These are phyloP conservation scores for Cairneyella variabilis DNA, from an alignment of 495 filamentous ascomycete species.

Conservation along the genomic window DNA sequence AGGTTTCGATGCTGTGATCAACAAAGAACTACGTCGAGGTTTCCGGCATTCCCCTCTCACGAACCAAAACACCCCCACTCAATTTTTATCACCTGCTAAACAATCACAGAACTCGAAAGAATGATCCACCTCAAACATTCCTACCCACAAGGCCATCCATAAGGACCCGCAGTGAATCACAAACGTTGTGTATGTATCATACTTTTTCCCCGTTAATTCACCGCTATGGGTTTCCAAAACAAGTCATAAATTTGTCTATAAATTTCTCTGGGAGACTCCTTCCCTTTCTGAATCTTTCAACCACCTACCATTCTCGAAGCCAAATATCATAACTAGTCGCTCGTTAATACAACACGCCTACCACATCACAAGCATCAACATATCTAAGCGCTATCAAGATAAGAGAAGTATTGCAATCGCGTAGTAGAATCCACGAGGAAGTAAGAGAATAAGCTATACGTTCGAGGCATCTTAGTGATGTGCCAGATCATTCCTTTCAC, in stretches of 20 bases:
- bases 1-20: not conserved
- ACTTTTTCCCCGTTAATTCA: not conserved
- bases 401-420: too few species aligned
- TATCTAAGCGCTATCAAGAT: too few species aligned
- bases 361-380: too few species aligned
- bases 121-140: not conserved
- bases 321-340: not conserved
- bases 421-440: too few species aligned
- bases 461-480: slow-evolving; percentile 18
- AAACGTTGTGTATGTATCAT: not conserved
- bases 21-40: not conserved
- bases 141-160: too few species aligned
- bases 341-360: too few species aligned
- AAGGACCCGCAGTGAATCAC: slow-evolving; percentile 5
- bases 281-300: slow-evolving; percentile 3
- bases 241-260: not conserved
- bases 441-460: too few species aligned
- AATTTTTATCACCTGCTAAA: not conserved
- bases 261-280: not conserved
- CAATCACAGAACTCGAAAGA: not conserved
- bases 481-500: slow-evolving; percentile 21
- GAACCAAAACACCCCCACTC: too few species aligned
- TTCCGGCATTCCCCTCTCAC: too few species aligned
- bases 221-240: not conserved
- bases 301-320: not conserved